Conservation (phyloP, 768 basidiomycete genomes). For the Vararia minispora region DNA sequence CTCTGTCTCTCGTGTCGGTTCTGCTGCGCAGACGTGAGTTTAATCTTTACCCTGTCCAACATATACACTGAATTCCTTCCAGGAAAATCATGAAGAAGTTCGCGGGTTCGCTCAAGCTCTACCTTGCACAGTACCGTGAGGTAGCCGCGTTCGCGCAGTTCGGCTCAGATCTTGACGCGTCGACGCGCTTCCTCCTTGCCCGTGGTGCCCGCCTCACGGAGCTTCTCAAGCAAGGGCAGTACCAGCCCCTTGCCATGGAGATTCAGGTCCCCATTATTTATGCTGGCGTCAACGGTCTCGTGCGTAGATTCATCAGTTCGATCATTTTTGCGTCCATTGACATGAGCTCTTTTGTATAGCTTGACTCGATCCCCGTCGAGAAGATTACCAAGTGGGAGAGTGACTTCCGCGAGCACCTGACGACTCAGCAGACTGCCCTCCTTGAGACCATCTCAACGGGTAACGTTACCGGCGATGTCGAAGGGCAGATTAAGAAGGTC, state of each 20-base stretch:
- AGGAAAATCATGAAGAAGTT: slow-evolving; percentile 99
- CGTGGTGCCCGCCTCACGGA: slow-evolving; percentile 99
- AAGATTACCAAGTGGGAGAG: slow-evolving; percentile 90
- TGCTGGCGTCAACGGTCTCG: slow-evolving; percentile 98
- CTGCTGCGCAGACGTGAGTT: slow-evolving; percentile 96
- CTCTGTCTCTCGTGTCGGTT: slow-evolving; percentile 99
- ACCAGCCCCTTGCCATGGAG: slow-evolving; percentile 90
- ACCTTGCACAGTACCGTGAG: slow-evolving; percentile 99
- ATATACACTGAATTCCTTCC: slow-evolving; percentile 6
- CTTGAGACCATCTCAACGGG: slow-evolving; percentile 81
- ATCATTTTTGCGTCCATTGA: not conserved
- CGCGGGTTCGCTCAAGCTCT: slow-evolving; percentile 98
- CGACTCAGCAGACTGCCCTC: slow-evolving; percentile 59
- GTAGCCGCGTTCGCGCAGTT: slow-evolving; percentile 99
- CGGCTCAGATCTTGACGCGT: slow-evolving; percentile 99
- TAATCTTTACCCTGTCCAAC: not conserved
- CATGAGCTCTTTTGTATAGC: slow-evolving; percentile 28
- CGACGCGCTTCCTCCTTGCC: slow-evolving; percentile 94
- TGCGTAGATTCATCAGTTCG: slow-evolving; percentile 27
- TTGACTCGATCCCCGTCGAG: slow-evolving; percentile 92
- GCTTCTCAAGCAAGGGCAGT: slow-evolving; percentile 96
- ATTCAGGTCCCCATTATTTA: slow-evolving; percentile 98
- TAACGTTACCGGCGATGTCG: slow-evolving; percentile 79
- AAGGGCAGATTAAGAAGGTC: slow-evolving; percentile 90
- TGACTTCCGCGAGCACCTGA: slow-evolving; percentile 84